Base-by-base conservation (phyloP, 2,329 filamentous ascomycete genomes). In the Diaporthe citriasiana region DNA sequence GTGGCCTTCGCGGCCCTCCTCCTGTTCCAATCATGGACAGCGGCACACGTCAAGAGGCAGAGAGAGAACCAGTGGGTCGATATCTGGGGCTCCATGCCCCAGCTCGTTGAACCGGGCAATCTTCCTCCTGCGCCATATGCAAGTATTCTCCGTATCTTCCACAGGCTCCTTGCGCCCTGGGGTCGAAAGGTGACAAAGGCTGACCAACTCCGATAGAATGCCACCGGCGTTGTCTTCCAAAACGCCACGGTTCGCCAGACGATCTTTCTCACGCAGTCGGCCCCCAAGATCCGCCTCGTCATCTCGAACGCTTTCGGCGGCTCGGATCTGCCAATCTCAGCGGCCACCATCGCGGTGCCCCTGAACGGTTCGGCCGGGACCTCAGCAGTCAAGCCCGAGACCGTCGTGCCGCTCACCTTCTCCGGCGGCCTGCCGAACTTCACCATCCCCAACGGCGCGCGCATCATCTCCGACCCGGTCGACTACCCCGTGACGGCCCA, bases 211-310 rank as follows among this genome's bases (percentile, higher is more conserved):
- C 4, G 19, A 0, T 74, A 90, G 88, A 91, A 90, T 79, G 82
- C 84, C 74, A 86, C 84, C 1, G 83, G 84, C 15, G 80, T 84
- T 4, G 86, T 90, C 27, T 92, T 92, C 79, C 79, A 83, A 59
- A 88, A 92, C 78, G 84, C 89, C 4, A 92, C 91, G 0, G 84
- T 93, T 78, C 88, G 91, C 7, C 90, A 92, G 80, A 93, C 90
- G 0, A 78, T 92, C 73, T 88, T 88, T 76, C 82, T 91, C 75
- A 88, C 89, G 4, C 84, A 90, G 10, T 83, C 83, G 1, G 86
- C 89, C 3, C 80, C 85, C 2, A 85, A 87, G 57, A 85, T 93
- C 77, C 88, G 91, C 4, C 82, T 93, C 38, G 87, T 88, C 63
- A 84, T 93, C 74, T 91, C 88, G 75, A 93, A 93, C 78, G 88